Conservation (phyloP, 2,329 filamentous ascomycete species). For the Pseudogymnoascus sp. region DNA sequence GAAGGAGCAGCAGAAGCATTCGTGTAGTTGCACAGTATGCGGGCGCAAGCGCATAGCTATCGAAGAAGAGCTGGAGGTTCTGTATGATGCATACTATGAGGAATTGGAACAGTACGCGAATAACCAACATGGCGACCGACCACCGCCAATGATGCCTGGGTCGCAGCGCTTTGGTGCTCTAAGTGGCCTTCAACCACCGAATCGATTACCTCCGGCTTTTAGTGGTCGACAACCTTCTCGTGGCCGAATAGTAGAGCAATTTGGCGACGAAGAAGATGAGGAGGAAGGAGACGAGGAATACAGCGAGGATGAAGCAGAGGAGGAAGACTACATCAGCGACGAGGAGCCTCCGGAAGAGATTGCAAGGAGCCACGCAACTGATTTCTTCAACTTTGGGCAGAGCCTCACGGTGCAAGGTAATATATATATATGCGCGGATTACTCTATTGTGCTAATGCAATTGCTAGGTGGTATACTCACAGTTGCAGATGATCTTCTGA, state of each 20-base stretch:
- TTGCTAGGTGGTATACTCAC: conserved; percentile 88
- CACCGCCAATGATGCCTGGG: conserved; percentile 61
- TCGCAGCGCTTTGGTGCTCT: conserved; percentile 55
- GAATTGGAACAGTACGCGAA: conserved; percentile 97
- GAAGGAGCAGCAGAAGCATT: conserved; percentile 99
- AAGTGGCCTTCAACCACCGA: conserved; percentile 48
- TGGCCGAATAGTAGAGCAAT: conserved; percentile 64
- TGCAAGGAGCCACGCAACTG: conserved; percentile 62
- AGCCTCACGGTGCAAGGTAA: conserved; percentile 82
- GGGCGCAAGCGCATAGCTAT: conserved; percentile 94
- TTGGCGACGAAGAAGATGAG: conserved; percentile 38
- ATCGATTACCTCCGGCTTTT: conserved; percentile 51
- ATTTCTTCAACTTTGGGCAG: conserved; percentile 97
- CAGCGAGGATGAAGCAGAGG: conserved; percentile 41
- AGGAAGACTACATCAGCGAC: conserved; percentile 63
- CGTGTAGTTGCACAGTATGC: conserved; percentile 95
- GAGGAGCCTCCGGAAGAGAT: conserved; percentile 50
- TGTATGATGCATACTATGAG: conserved; percentile 98
- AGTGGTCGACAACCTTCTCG: conserved; percentile 63
- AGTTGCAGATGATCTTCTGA: conserved; percentile 94
- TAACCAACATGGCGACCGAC: conserved; percentile 64
- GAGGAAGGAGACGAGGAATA: conserved; percentile 42
- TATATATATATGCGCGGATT: conserved; percentile 15
- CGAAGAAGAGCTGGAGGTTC: conserved; percentile 92
- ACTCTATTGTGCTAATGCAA: conserved; percentile 18